Evolutionary conservation across 495 filamentous ascomycete genomes (phyloP), one percentile per base, ranked within the genome.

Genomic region (Daldinia vernicosa): DNA sequence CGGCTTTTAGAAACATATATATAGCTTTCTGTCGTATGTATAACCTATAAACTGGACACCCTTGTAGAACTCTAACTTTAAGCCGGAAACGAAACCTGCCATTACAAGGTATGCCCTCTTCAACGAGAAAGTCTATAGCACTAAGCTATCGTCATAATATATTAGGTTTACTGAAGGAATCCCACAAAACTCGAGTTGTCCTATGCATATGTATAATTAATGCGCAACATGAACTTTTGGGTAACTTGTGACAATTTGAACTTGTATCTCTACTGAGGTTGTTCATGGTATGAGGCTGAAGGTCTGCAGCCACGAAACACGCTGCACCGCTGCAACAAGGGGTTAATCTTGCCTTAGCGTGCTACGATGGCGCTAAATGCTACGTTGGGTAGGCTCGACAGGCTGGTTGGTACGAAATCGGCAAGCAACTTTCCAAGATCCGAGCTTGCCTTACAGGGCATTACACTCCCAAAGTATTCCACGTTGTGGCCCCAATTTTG

Each of bases 271-370:
- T 47, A 14, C 11, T 47, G 22, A 47, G 43, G 43, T 53, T 37
- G 45, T 51, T 61, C 27, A 22, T 33, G 35, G 50, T 53, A 53
- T 53, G 67, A 70, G 67, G 67, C 67, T 72, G 63, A 67, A 72
- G 27, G 9, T 32, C 37, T 62, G 68, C 64, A 72, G 69, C 59
- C 69, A 67, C 63, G 55, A 52, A 58, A 35, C 37, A 59, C 35
- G 3, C 58, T 43, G 43, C 37, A 60, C 30, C 35, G 0, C 27
- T 51, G 53, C 54, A 50, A 37, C 43, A 47, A 17, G 50, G 52
- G 63, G 17, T 24, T 19, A 35, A 60, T 60, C 64, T 56, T 54
- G 60, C 60, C 37, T 68, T 72, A 64, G 60, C 60, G 64, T 68
- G 63, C 35, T 55, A 62, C 19, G 45, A 60, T 64, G 22, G 50